Base-by-base conservation (phyloP, 208 protist species). In the Crithidia mellificae region DNA sequence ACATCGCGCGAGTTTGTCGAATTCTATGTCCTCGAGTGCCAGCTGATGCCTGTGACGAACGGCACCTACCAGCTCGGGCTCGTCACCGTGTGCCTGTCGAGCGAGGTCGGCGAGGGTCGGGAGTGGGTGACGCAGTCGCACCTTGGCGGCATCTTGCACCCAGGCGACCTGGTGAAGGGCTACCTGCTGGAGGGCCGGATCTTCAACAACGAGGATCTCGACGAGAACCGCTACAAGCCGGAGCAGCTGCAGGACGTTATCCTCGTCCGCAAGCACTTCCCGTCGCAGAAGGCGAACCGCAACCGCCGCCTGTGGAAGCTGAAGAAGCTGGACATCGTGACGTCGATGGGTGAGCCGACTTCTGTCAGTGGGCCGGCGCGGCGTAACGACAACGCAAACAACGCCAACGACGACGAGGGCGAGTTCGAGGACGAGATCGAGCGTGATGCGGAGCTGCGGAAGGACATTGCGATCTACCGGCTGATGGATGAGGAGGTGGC, bases 1-100 rank as follows among this genome's bases (percentile, higher is more conserved):
- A 93, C 84, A 12, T 88, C 87, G 14, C 81, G 89, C 38, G 72
- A 98, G 66, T 74, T 99, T 59, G 74, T 84, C 2, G 95, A 98
- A 55, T 99, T 98, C 57, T 98, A 96, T 38, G 95, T 99, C 2
- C 77, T 99, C 11, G 96, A 99, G 67, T 94, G 98, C 50, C 77
- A 80, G 70, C 89, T 77, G 7, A 63, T 72, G 63, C 77, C 85
- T 11, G 78, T 90, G 27, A 94, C 88, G 20, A 97, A 97, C 65
- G 92, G 90, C 30, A 88, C 70, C 25, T 90, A 91, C 57, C 80
- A 93, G 49, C 83, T 99, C 11, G 96, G 93, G 4, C 89, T 99
- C 24, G 84, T 98, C 29, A 96, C 97, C 43, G 87, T 99, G 20
- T 98, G 96, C 49, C 81, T 98, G n/a, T 85, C 80, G 0, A 68